Base-by-base conservation (phyloP, 2,329 filamentous ascomycete genomes). In the Didymella glomerata region DNA sequence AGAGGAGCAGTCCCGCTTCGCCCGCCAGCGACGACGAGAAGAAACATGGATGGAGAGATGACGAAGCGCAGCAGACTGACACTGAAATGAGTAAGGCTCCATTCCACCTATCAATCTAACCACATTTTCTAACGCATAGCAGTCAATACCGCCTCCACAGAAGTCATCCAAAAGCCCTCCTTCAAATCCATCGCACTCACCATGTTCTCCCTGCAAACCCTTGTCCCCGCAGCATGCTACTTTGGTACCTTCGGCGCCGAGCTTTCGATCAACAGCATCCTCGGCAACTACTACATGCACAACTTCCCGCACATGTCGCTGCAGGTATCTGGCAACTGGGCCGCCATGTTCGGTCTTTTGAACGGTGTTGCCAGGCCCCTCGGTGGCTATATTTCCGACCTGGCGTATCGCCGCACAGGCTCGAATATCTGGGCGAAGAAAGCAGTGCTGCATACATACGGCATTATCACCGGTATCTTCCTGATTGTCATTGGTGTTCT, bases 321-420 rank as follows among this genome's bases (percentile, higher is more conserved):
- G 47, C 85, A 85, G 27, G 73, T 78, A 28, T 77, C 81, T 0
- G 84, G 84, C 9, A 81, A 81, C 67, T 87, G 87, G 83, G 88
- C 89, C 1, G 83, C 89, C 64, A 90, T 90, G 81, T 91, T 91
- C 74, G 89, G 89, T 8, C 86, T 92, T 52, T 82, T 91, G 61
- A 91, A 91, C 79, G 79, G 90, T 46, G 74, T 87, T 44, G 87
- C 85, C 40, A 82, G 89, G 1, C 89, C 89, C 0, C 75, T 88
- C 0, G 89, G 89, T 41, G 89, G 89, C 41, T 77, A 84, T 27
- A 64, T 86, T 7, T 79, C 80, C 11, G 86, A 89, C 63, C 49
- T 83, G 8, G 74, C 83, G 2, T 88, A 86, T 74, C 72, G 74
- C 7, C 65, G 66, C 14, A 83, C 81, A 6, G 3, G 24, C 28